Evolutionary conservation across 768 basidiomycete species (phyloP), one percentile per base, ranked within the genome.

Genomic region (Trametes cinnabarina): DNA sequence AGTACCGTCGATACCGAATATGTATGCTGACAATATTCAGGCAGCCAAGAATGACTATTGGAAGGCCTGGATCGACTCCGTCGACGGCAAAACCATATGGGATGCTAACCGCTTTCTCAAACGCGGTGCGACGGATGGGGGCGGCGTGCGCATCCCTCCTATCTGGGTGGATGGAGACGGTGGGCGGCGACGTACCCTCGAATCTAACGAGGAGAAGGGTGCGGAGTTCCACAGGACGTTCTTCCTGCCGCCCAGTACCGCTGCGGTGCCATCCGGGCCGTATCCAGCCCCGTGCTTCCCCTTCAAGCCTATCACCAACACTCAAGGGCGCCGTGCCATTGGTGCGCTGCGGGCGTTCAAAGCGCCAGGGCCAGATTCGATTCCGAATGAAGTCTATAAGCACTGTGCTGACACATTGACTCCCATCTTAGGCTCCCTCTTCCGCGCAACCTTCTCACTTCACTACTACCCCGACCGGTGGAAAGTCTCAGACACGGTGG

Each of bases 301-400:
- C 1, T 68, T 63, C 22, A 15, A 25, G 0, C 48, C 58, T 0
- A 68, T 78, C n/a, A 66, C 70, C 0, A 52, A 68, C 22, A 51
- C 55, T 0, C 67, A 75, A 20, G 62, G 80, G 1, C 20, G 47
- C 3, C 11, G 48, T 0, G 67, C 68, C 0, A 69, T 76, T 0
- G 17, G 25, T 0, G 46, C 57, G 5, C 71, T 79, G 0, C 65
- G 71, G 3, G 68, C 72, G 0, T 72, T 71, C 68, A 78, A 77
- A 51, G 76, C 74, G 0, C 63, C 66, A 0, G 71, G 72, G 0
- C 72, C 69, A 0, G 61, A 69, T 20, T 58, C 60, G 0, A 64
- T 73, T n/a, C 65, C 71, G 0, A 79, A 80, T 52, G 53, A 65
- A 0, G 69, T 77, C 0, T 65, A 77, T 23, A 71, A 43, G 10